Percentiles rank a stretch among this genome's conserved stretches.
Evolutionary conservation across 768 basidiomycete genomes (phyloP).

Genomic region (Scleroderma citrinum): DNA sequence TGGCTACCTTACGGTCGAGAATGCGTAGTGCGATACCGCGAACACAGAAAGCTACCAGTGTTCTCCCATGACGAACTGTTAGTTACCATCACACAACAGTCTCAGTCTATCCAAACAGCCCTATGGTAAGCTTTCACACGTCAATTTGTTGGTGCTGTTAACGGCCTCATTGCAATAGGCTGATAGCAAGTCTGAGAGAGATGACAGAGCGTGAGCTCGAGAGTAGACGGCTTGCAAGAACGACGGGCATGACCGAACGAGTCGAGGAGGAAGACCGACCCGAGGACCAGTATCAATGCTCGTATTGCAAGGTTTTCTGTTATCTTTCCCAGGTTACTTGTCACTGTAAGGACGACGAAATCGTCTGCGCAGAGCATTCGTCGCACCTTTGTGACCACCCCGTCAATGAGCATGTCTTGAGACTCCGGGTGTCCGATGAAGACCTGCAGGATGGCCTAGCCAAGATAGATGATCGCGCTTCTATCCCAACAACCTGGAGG

Average conservation of each 20-base stretch:
- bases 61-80: constrained; percentile 98
- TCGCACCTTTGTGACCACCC: constrained; percentile 67
- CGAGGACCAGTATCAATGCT: constrained; percentile 96
- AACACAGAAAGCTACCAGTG: constrained; percentile 88
- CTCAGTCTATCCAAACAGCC: constrained; percentile 86
- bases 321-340: constrained; percentile 92
- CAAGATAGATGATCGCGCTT: constrained; percentile 66
- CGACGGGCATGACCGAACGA: constrained; percentile 55
- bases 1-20: constrained; percentile 87
- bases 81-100: constrained; percentile 96
- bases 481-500: constrained; percentile 71
- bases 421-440: constrained; percentile 77
- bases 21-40: constrained; percentile 85
- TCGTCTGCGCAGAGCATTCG: constrained; percentile 84
- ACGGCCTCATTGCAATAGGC: constrained; percentile 42
- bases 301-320: constrained; percentile 87
- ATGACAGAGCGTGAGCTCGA: constrained; percentile 84
- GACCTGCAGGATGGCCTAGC: constrained; percentile 63
- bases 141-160: too few relatives aligned
- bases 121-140: constrained; percentile 66
- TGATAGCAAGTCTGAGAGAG: constrained; percentile 75
- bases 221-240: constrained; percentile 58
- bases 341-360: constrained; percentile 64
- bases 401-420: constrained; percentile 53
- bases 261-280: constrained; percentile 75